Conservation (phyloP, 176 grass and related monocot species). For the Eleusine indica region DNA sequence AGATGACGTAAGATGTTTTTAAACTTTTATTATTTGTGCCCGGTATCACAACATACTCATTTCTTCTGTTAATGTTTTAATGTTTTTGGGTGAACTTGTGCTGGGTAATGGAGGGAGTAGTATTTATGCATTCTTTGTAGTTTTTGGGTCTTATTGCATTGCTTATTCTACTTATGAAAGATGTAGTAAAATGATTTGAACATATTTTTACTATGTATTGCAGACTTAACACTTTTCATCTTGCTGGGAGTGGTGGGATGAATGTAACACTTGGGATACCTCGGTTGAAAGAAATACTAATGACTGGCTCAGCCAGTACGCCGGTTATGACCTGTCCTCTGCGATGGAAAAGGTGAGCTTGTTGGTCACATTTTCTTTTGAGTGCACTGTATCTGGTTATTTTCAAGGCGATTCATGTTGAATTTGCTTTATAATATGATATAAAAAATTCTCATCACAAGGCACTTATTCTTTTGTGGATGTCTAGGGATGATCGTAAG, state of each 20-base stretch:
- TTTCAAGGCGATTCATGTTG: slow-evolving; percentile 23
- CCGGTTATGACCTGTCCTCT: slow-evolving; percentile 77
- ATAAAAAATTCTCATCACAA: neutral
- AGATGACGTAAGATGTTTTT: slow-evolving; percentile 84
- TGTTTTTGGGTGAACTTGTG: neutral
- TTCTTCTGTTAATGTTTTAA: neutral
- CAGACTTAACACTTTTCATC: slow-evolving; percentile 99
- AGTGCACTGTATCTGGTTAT: neutral
- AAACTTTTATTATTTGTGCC: neutral
- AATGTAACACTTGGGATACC: slow-evolving; percentile 97
- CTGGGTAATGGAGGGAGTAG: neutral
- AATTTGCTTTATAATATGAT: slow-evolving; percentile 12
- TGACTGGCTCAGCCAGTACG: slow-evolving; percentile 75
- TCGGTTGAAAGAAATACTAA: slow-evolving; percentile 84
- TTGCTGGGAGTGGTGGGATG: slow-evolving; percentile 90
- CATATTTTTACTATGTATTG: slow-evolving; percentile 5
- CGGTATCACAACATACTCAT: neutral
- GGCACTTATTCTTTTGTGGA: slow-evolving; percentile 21
- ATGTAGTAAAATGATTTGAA: neutral
- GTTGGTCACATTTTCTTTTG: neutral
- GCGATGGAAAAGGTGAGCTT: slow-evolving; percentile 44
- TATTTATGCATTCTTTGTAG: neutral
- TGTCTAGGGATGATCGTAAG: slow-evolving; percentile 48
- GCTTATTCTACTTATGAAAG: neutral
- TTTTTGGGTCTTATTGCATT: neutral